Base-by-base conservation (phyloP, 2,329 filamentous ascomycete species). In the Fonsecaea nubica region DNA sequence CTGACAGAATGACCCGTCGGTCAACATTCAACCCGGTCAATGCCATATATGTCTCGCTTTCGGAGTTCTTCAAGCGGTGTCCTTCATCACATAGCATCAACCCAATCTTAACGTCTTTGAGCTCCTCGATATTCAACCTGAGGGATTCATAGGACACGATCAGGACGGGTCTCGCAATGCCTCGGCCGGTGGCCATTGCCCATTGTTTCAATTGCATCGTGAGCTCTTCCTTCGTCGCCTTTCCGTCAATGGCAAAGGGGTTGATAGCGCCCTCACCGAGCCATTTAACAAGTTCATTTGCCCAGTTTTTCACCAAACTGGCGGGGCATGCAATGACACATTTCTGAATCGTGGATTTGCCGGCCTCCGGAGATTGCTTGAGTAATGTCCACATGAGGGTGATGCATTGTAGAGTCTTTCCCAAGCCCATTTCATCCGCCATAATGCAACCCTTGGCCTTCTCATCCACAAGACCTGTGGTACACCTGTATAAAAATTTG, bases 81-180 rank as follows among this genome's bases (percentile, higher is more conserved):
- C 95, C 95, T 80, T 99, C 95, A 73, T 99, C 95, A 74, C 95
- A 98, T 40, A 99, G 87, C 79, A 99, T 88, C 4, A 99, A 81
- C 4, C 95, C 95, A 68, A 99, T 98, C 21, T 92, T 90, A 1
- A 92, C 93, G 74, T 95, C 89, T 74, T 91, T 94, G 62, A 99
- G 86, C 77, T 96, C 92, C 45, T 96, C 92, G 13, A 92, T 91
- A 74, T 99, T 95, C 62, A 98, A 82, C 63, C 95, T 90, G 15
- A 99, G 84, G 0, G 95, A 98, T 78, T 99, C 95, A 75, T 99
- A 99, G 0, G 95, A 99, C 50, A 99, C 93, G 65, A 99, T 99
- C 60, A 99, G 90, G 40, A 98, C 93, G 0, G 95, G 95, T 40
- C 95, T 86, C 2, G 93, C 95, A 25, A 99, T 89, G 12, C 92